Base-by-base conservation (phyloP, 2,329 filamentous ascomycete genomes). In the Clonostachys chloroleuca region DNA sequence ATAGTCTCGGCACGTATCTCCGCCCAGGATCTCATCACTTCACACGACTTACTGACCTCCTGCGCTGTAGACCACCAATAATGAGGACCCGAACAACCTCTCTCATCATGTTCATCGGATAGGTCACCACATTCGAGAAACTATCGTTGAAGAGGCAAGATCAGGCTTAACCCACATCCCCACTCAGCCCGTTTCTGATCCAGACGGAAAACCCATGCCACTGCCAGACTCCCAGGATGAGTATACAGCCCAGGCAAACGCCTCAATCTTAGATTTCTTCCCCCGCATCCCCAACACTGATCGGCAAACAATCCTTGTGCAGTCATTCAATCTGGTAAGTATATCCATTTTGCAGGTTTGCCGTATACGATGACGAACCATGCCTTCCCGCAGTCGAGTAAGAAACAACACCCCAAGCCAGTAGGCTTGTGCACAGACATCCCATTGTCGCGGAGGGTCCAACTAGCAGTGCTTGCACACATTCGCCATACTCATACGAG, bases 401-500 rank as follows among this genome's bases (percentile, higher is more conserved):
- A 18, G 18, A 37, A 54, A 46, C 43, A 54, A 47, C 47, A 50
- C 52, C 74, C 79, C 47, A 70, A 70, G 35, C 75, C 76, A 48
- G 82, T 86, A 52, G 82, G 82, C 37, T 68, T 83, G 50, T 78
- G 77, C 24, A 58, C 65, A 35, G 68, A 79, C 43, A 67, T 86
- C 42, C 68, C 80, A 10, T 67, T 86, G 40, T 79, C 80, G 39
- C 77, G 81, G 18, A 74, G 83, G 49, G 81, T 84, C 42, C 81
- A 85, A 59, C 73, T 86, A 43, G 83, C 83, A 36, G 81, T 83
- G 10, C 70, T 85, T 55, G 81, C 83, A 47, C 82, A 86, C 56
- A 85, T 86, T 55, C 74, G 83, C 40, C 83, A 86, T 57, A 80
- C 64, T n/a, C 80, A 84, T 55, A 86, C 83, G 6, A 73, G 79